Percentiles rank a stretch among this genome's conserved stretches.
Conservation (phyloP, 352 stramenopile genomes). For the Pythium sp. region DNA sequence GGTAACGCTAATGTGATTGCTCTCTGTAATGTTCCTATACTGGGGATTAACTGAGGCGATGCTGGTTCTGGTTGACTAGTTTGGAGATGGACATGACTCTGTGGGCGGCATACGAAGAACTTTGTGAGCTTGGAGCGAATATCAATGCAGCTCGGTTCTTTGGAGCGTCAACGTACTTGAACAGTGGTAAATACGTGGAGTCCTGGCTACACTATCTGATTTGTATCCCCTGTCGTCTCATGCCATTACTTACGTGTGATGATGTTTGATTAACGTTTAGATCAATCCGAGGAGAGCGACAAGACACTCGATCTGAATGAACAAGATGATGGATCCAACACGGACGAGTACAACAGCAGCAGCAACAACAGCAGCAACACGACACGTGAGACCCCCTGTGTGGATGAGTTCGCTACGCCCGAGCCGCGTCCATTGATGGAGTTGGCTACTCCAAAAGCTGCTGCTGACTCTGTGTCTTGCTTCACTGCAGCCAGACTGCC, state of each 20-base stretch:
- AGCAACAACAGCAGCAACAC: slow-evolving; percentile 16
- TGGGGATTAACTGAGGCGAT: neutral
- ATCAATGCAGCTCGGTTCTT: slow-evolving; percentile 69
- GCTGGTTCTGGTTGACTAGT: slow-evolving; percentile 28
- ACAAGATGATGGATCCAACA: slow-evolving; percentile 12
- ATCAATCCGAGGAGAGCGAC: slow-evolving; percentile 15
- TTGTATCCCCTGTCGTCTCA: neutral
- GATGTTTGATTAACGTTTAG: slow-evolving; percentile 2
- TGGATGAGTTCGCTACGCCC: slow-evolving; percentile 31
- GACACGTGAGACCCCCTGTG: slow-evolving; percentile 25
- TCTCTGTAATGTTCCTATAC: neutral
- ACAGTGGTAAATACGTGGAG: slow-evolving; percentile 11
- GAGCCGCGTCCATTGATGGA: slow-evolving; percentile 24
- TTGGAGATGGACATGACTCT: slow-evolving; percentile 90
- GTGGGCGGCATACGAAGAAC: slow-evolving; percentile 91
- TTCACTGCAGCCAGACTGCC: slow-evolving; percentile 11
- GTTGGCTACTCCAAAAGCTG: slow-evolving; percentile 21
- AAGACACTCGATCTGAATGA: slow-evolving; percentile 20
- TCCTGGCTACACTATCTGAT: neutral
- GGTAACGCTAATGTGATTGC: slow-evolving; percentile 33
- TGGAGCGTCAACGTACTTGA: slow-evolving; percentile 43
- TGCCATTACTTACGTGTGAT: neutral
- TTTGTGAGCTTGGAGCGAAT: slow-evolving; percentile 90
- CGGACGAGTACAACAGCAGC: slow-evolving; percentile 24
- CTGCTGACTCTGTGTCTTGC: neutral